phyloP scores from a whole-genome alignment of 169 alveolate genomes.

The Plasmodium sp. region DNA sequence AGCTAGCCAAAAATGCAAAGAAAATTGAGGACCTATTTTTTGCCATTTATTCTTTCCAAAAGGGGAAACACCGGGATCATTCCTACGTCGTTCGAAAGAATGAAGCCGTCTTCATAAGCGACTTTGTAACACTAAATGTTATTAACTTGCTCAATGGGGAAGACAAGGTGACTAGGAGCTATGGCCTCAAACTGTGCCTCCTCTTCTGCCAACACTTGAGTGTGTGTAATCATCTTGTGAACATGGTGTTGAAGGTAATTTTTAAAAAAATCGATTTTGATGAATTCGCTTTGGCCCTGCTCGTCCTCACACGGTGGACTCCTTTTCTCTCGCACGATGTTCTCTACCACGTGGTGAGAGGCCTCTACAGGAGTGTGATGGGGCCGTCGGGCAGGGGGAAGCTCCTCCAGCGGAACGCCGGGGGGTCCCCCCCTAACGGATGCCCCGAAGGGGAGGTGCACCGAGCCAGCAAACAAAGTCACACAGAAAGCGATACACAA shows the following conservation, averaged over 20 bases:
- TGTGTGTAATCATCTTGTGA: conserved; percentile 8
- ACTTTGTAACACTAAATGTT: conserved; percentile 5
- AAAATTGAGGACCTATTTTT: neutral
- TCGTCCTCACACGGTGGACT: neutral
- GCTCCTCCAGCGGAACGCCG: neutral
- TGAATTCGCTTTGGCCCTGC: conserved; percentile 19
- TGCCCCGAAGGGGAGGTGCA: neutral
- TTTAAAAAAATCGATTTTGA: conserved; percentile 12
- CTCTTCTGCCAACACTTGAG: conserved; percentile 7
- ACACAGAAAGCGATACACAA: neutral
- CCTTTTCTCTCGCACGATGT: conserved; percentile 34
- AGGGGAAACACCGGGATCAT: conserved; percentile 42
- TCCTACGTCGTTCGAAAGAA: conserved; percentile 11
- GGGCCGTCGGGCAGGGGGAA: neutral
- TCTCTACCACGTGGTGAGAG: conserved; percentile 17
- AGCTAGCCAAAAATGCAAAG: neutral
- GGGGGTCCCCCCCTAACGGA: neutral
- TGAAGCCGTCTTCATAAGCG: conserved; percentile 34
- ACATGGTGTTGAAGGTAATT: neutral
- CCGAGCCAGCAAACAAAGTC: neutral
- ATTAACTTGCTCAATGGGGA: conserved; percentile 11
- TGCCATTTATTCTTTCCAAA: neutral
- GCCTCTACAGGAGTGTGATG: neutral
- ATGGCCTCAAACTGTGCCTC: conserved; percentile 12
- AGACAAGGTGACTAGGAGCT: neutral